Evolutionary conservation across 1,139 yeast species (phyloP).

Genomic region (Saccharomyces uvarum): DNA sequence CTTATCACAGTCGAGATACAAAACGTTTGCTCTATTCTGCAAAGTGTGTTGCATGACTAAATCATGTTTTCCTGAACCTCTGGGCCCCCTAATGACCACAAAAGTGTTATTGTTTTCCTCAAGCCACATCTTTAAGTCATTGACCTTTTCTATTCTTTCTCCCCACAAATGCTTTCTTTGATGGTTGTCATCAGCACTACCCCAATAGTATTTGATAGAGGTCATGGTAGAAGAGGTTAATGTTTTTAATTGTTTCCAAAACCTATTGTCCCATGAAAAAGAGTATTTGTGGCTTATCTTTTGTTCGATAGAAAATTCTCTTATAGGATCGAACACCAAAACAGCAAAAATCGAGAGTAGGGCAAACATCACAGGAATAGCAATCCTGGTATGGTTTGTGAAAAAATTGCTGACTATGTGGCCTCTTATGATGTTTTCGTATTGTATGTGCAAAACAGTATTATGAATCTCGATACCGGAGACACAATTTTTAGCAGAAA

Average conservation of each 20-base stretch:
- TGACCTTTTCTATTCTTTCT: slow-evolving; percentile 60
- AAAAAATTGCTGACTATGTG: slow-evolving; percentile 50
- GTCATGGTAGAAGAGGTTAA: slow-evolving; percentile 36
- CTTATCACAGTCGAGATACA: slow-evolving; percentile 72
- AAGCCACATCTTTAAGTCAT: slow-evolving; percentile 71
- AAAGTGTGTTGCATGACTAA: slow-evolving; percentile 67
- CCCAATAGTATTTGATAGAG: slow-evolving; percentile 35
- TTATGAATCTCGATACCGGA: slow-evolving; percentile 62
- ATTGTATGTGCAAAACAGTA: slow-evolving; percentile 67
- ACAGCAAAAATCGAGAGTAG: slow-evolving; percentile 72
- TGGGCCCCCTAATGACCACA: slow-evolving; percentile 83
- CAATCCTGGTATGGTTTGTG: slow-evolving; percentile 72
- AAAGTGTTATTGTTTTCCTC: slow-evolving; percentile 70
- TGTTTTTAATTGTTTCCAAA: slow-evolving; percentile 30
- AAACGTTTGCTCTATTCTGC: slow-evolving; percentile 47
- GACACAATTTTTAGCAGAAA: slow-evolving; percentile 83
- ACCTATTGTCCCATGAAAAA: slow-evolving; percentile 32
- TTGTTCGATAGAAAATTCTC: slow-evolving; percentile 70
- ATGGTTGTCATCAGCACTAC: slow-evolving; percentile 34
- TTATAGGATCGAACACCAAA: slow-evolving; percentile 81
- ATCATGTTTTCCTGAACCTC: slow-evolving; percentile 87
- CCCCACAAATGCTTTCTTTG: slow-evolving; percentile 49
- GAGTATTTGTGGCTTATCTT: slow-evolving; percentile 55
- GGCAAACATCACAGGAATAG: slow-evolving; percentile 52
- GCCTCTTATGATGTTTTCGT: slow-evolving; percentile 47